Percentiles rank a stretch among this genome's conserved stretches.
These are phyloP conservation scores for Lumnitzera littorea DNA, from an alignment of 345 rosid species.

Conservation along the genomic window DNA sequence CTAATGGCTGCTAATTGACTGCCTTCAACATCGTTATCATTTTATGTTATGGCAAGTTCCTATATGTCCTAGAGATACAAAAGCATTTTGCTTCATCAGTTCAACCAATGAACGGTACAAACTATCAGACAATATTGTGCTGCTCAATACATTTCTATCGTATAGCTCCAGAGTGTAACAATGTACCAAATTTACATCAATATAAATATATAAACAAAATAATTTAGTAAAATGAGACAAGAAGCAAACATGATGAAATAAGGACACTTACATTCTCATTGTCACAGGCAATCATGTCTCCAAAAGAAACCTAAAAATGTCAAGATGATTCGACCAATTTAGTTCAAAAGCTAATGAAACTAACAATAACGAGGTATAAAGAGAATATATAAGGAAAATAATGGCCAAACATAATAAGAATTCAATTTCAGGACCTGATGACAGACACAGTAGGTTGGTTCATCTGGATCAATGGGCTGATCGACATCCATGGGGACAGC, in stretches of 20 bases:
- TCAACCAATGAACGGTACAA: neutral
- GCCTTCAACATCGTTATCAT: no score
- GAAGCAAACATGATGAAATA: neutral
- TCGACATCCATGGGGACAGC: conserved; percentile 51
- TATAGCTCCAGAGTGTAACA: neutral
- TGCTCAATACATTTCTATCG: neutral
- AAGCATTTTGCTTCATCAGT: neutral
- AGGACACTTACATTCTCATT: conserved; percentile 74
- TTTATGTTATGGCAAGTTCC: neutral
- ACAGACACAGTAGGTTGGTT: conserved; percentile 96
- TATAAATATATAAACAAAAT: neutral
- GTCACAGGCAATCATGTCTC: conserved; percentile 99
- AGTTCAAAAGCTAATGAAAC: conserved; percentile 1
- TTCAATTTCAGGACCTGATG: conserved; percentile 64
- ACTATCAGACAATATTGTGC: neutral
- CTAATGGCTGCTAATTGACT: no score
- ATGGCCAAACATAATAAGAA: conserved; percentile 2
- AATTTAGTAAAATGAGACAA: neutral
- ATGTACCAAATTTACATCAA: neutral
- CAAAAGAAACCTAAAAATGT: conserved; percentile 72
- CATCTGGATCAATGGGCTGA: conserved; percentile 95
- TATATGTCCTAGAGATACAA: neutral
- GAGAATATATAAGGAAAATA: neutral
- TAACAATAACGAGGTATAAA: conserved; percentile 4
- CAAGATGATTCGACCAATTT: conserved; percentile 5